phyloP scores from a whole-genome alignment of 1,284 basidiomycete species.

The Testicularia cyperi region DNA sequence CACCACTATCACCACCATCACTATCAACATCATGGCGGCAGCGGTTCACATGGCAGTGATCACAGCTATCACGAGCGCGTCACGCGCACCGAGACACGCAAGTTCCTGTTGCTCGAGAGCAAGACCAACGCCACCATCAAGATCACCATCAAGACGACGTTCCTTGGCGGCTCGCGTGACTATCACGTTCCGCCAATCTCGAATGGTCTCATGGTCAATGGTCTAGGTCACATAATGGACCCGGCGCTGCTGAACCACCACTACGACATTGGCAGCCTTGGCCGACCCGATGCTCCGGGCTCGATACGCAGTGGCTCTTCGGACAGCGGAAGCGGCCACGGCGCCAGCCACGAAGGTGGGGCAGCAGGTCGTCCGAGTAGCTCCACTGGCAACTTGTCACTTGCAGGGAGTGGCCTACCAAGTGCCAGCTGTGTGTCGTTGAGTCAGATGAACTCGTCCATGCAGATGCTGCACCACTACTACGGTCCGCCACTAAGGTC shows the following conservation, averaged over 20 bases:
- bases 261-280: neutral
- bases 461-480: slow-evolving; percentile 11
- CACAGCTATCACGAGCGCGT: slow-evolving; percentile 20
- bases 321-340: too few species aligned
- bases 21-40: slow-evolving; percentile 11
- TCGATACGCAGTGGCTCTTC: slow-evolving; percentile 11
- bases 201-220: slow-evolving; percentile 44
- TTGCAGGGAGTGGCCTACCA: slow-evolving; percentile 13
- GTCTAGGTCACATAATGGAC: slow-evolving; percentile 14
- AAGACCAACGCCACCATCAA: slow-evolving; percentile 76
- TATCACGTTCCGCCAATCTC: slow-evolving; percentile 65
- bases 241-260: slow-evolving; percentile 7
- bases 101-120: slow-evolving; percentile 72
- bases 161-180: slow-evolving; percentile 66
- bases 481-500: slow-evolving; percentile 25
- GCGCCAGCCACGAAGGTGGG: too few species aligned
- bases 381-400: slow-evolving; percentile 18
- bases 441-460: slow-evolving; percentile 5
- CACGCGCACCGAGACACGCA: slow-evolving; percentile 65
- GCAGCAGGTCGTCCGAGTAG: too few species aligned
- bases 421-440: slow-evolving; percentile 30
- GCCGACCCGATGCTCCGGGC: neutral
- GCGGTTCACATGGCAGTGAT: too few species aligned
- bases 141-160: slow-evolving; percentile 69
- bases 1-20: slow-evolving; percentile 30